Percentiles rank a stretch among this genome's conserved stretches.
Evolutionary conservation across 805 yeast species (phyloP).

Genomic region (Candida xyloterini): DNA sequence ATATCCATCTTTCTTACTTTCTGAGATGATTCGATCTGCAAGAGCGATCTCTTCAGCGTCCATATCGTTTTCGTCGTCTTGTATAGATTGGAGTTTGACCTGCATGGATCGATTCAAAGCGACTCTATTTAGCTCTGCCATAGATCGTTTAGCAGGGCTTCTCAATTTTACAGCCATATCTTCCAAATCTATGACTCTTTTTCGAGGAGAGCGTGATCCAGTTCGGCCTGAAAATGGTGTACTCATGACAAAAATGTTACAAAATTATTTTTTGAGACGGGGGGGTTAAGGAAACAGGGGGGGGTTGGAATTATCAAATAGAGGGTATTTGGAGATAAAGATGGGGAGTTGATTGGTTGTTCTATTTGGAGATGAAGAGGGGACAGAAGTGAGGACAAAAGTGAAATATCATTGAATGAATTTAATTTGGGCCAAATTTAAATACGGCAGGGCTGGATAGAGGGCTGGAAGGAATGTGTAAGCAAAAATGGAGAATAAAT

Average conservation of each 20-base stretch:
- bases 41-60: slow-evolving; percentile 40
- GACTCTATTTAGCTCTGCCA: slow-evolving; percentile 39
- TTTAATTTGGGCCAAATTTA: no score
- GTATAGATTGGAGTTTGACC: slow-evolving; percentile 25
- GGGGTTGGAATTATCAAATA: no score
- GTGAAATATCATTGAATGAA: no score
- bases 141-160: slow-evolving; percentile 41
- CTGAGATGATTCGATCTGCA: slow-evolving; percentile 45
- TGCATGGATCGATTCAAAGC: slow-evolving; percentile 49
- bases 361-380: no score
- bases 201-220: slow-evolving; percentile 34
- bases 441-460: no score
- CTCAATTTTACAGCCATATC: slow-evolving; percentile 40
- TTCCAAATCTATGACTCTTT: slow-evolving; percentile 30
- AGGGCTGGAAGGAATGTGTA: no score
- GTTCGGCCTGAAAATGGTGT: slow-evolving; percentile 16
- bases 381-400: no score
- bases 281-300: no score
- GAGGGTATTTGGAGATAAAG: no score
- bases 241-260: slow-evolving; percentile 3
- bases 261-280: neutral
- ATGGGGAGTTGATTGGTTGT: no score
- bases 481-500: no score
- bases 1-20: slow-evolving; percentile 33
- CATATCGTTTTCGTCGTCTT: slow-evolving; percentile 30